Percentiles rank a stretch among this genome's conserved stretches.
These are phyloP conservation scores for Neurospora sp. DNA, from an alignment of 495 filamentous ascomycete genomes.

Conservation along the genomic window DNA sequence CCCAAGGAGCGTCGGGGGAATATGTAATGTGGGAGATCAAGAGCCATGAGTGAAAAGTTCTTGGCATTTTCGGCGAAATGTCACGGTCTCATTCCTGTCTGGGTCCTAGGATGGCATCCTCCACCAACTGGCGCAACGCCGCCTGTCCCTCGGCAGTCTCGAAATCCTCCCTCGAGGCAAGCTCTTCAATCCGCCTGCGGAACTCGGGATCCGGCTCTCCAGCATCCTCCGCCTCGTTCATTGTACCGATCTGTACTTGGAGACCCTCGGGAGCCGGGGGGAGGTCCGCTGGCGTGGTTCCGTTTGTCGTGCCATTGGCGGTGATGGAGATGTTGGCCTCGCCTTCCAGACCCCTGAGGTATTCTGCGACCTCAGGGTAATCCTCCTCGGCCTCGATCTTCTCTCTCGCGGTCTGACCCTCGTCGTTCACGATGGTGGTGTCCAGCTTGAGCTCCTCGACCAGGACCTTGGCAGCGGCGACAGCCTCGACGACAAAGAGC, in stretches of 20 bases:
- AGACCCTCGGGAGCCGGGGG: conserved; percentile 58
- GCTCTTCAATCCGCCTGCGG: conserved; percentile 62
- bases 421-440: conserved; percentile 46
- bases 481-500: conserved; percentile 72
- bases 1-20: conserved; percentile 33
- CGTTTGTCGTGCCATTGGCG: conserved; percentile 19
- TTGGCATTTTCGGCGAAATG: not conserved
- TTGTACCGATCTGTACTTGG: conserved; percentile 54
- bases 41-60: conserved; percentile 27
- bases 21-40: conserved; percentile 47
- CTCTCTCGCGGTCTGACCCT: conserved; percentile 60
- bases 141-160: conserved; percentile 59
- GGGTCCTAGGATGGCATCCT: conserved; percentile 53
- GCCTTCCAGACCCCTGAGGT: conserved; percentile 45
- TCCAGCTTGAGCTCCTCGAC: conserved; percentile 75
- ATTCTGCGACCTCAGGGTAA: conserved; percentile 56
- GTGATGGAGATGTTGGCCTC: conserved; percentile 11
- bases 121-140: conserved; percentile 56
- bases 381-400: conserved; percentile 62
- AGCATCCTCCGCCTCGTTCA: conserved; percentile 49
- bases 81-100: conserved; percentile 38
- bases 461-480: conserved; percentile 62
- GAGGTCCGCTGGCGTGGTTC: conserved; percentile 2
- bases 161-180: conserved; percentile 65
- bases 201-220: conserved; percentile 60